Percentiles rank a stretch among this genome's conserved stretches.
Conservation (phyloP, 2,329 filamentous ascomycete genomes). For the Nakataea oryzae region DNA sequence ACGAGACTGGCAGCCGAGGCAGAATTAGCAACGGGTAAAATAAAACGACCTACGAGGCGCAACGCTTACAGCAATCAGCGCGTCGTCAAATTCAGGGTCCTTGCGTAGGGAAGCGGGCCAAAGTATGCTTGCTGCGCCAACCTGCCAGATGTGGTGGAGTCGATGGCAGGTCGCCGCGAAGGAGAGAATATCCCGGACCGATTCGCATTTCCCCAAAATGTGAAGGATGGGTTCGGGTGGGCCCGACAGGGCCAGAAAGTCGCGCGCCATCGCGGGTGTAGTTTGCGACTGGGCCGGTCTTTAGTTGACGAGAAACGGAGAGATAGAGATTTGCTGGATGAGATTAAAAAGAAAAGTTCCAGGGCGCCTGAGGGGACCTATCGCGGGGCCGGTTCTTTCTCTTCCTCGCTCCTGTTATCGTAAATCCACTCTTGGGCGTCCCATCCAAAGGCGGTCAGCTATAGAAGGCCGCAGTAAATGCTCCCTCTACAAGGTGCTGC, state of each 20-base stretch:
- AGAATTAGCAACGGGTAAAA: neutral
- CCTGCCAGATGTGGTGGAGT: neutral
- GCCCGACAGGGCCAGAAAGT: neutral
- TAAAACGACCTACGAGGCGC: neutral
- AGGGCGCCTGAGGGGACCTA: neutral
- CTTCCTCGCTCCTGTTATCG: neutral
- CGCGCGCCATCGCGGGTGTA: neutral
- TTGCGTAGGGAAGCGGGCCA: neutral
- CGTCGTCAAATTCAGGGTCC: neutral
- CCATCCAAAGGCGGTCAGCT: neutral
- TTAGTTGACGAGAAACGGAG: neutral
- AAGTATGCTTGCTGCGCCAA: neutral
- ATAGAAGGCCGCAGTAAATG: too few relatives aligned
- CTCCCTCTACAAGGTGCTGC: too few relatives aligned
- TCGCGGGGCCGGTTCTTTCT: neutral
- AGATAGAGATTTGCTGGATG: neutral
- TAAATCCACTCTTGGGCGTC: neutral
- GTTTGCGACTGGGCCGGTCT: neutral
- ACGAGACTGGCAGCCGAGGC: neutral
- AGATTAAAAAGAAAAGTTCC: neutral
- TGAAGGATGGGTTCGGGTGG: neutral
- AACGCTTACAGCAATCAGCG: neutral
- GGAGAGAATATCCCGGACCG: neutral
- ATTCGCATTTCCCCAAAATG: neutral
- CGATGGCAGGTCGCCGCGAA: neutral